A percentile compares a stretch with the other conserved stretches of the same genome.
Conservation (phyloP, 441 rosid species). For the Populus tomentosa region DNA sequence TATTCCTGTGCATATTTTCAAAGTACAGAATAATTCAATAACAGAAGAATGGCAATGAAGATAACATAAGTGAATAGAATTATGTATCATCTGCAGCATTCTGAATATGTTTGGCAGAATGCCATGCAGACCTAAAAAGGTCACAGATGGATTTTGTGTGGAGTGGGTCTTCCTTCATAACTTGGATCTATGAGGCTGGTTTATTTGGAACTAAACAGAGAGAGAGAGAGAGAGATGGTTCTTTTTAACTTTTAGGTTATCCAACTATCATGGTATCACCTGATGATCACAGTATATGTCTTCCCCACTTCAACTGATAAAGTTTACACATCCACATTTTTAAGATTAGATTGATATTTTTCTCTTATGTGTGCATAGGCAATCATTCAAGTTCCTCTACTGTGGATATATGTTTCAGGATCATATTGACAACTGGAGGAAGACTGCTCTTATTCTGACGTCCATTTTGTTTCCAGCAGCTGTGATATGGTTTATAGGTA, state of each 20-base stretch:
- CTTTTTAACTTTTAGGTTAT: background rate
- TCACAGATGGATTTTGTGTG: background rate
- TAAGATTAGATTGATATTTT: background rate
- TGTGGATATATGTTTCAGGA: slow-evolving; percentile 37
- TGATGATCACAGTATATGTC: background rate
- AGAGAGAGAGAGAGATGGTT: background rate
- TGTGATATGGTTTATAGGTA: slow-evolving; percentile 73
- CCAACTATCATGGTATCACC: background rate
- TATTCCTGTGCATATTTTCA: background rate
- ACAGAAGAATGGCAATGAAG: background rate
- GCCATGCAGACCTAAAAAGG: background rate
- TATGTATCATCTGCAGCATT: background rate
- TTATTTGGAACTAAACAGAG: background rate
- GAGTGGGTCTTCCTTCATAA: background rate
- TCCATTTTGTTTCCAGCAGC: slow-evolving; percentile 74
- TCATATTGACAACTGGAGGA: slow-evolving; percentile 69
- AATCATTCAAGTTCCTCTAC: background rate
- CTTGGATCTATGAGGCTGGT: background rate
- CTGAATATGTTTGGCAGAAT: background rate
- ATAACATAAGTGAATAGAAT: background rate
- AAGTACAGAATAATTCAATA: background rate
- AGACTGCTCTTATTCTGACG: slow-evolving; percentile 73
- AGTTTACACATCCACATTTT: background rate
- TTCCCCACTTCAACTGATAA: background rate
- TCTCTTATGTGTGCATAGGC: background rate